These are phyloP conservation scores for Noccaea caerulescens DNA, from an alignment of 345 rosid species.

Conservation along the genomic window DNA sequence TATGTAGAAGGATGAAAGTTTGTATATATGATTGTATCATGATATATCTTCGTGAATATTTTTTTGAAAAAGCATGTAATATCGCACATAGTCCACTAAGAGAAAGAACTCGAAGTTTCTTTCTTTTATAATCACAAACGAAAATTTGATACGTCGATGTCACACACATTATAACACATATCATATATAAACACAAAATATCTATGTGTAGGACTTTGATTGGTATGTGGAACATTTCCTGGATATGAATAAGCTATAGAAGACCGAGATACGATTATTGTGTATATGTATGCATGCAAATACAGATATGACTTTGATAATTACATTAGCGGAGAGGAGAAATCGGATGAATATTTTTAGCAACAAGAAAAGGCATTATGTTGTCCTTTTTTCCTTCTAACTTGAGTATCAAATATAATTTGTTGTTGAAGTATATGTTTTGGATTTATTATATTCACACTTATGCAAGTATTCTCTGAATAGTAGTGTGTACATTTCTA, in stretches of 20 bases:
- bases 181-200: slow-evolving; percentile 4
- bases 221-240: slow-evolving; percentile 18
- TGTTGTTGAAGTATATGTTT: slow-evolving; percentile 17
- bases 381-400: slow-evolving; percentile 10
- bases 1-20: neutral
- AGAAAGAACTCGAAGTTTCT: slow-evolving; percentile 36
- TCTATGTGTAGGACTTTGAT: slow-evolving; percentile 24
- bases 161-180: slow-evolving; percentile 24
- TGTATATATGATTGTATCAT: neutral
- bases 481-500: neutral
- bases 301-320: slow-evolving; percentile 25
- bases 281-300: slow-evolving; percentile 27
- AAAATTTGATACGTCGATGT: slow-evolving; percentile 40
- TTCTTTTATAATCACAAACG: slow-evolving; percentile 29
- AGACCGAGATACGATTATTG: slow-evolving; percentile 13
- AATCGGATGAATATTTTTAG: neutral
- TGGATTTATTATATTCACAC: neutral
- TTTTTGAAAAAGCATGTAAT: slow-evolving; percentile 1
- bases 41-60: slow-evolving; percentile 10
- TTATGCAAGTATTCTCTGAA: slow-evolving; percentile 19
- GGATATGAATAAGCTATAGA: slow-evolving; percentile 12
- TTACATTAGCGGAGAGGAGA: slow-evolving; percentile 14
- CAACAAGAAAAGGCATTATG: slow-evolving; percentile 18
- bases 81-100: slow-evolving; percentile 31
- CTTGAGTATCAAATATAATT: slow-evolving; percentile 23